Evolutionary conservation across 768 basidiomycete genomes (phyloP), one percentile per base, ranked within the genome.

Genomic region (Collybia sp.): DNA sequence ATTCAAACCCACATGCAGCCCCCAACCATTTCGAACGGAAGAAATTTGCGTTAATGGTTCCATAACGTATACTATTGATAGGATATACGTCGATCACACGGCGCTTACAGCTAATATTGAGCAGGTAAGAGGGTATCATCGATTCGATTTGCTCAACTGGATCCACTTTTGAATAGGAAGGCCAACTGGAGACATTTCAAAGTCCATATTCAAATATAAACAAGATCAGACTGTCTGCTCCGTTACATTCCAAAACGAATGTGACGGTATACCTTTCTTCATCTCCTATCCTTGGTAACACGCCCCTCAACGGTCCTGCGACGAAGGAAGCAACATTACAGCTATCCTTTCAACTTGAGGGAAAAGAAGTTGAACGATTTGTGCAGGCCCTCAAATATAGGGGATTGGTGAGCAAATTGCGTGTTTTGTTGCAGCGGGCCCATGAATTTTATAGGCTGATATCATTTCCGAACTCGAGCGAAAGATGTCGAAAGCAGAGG

Each of bases 11-110:
- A 37, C 10, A 10, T 18, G 15, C 41, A 85, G 83, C 51, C 82
- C 83, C 10, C 83, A 85, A 47, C 76, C 80, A 10, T 83, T 85
- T 51, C 58, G 66, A 32, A 61, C 73, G 12, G 57, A 60, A 10
- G 59, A 69, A 37, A 66, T 82, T 47, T 49, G 53, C 8, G 58
- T 73, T 9, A 66, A 68, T 45, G 68, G 43, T 36, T 47, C 45
- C 2, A 39, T 56, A 32, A 53, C 66, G 34, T 68, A 69, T 41
- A 55, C 59, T 2, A 58, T 70, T 0, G 75, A 77, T 46, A 67
- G 74, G 20, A 50, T 85, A 40, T 78, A 76, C 52, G 56, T 80
- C 41, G 82, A 85, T 49, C 67, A 65, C 19, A 67, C 61, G 39
- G 66, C 63, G 3, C 72, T 85, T 49, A 56, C 79, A n/a, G 73